Conservation (phyloP, 495 filamentous ascomycete species). For the Neurospora terricola region DNA sequence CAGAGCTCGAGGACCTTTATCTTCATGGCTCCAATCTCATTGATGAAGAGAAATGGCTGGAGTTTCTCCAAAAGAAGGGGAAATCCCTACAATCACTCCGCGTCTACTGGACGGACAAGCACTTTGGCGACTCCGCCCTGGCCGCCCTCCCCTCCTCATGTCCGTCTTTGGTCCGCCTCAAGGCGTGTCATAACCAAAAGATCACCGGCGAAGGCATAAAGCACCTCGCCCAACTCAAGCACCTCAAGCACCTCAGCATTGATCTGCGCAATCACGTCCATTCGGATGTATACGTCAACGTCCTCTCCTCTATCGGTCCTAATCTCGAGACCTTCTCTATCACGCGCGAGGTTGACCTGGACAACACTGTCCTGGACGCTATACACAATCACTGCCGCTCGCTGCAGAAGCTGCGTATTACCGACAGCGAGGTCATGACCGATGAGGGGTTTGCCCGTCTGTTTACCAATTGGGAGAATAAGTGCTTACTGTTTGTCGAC, state of each 20-base stretch:
- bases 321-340: constrained; percentile 64
- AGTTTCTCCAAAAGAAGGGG: constrained; percentile 53
- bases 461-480: constrained; percentile 70
- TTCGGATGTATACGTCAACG: constrained; percentile 44
- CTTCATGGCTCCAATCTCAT: constrained; percentile 74
- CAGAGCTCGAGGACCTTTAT: constrained; percentile 50
- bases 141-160: constrained; percentile 45
- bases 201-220: constrained; percentile 35
- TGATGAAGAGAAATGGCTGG: constrained; percentile 57
- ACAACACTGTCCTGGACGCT: constrained; percentile 51
- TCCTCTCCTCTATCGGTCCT: constrained; percentile 49
- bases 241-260: constrained; percentile 64
- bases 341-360: constrained; percentile 43
- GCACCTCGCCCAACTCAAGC: constrained; percentile 44
- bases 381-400: constrained; percentile 57
- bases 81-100: constrained; percentile 53
- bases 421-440: constrained; percentile 60
- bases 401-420: constrained; percentile 69
- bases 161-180: constrained; percentile 58
- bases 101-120: constrained; percentile 63
- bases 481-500: constrained; percentile 55
- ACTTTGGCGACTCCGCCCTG: constrained; percentile 45
- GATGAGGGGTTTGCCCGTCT: constrained; percentile 59
- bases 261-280: constrained; percentile 46
- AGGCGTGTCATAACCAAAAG: constrained; percentile 50